Conservation (phyloP, 2,329 filamentous ascomycete species). For the Aspergillus quadrilineatus region DNA sequence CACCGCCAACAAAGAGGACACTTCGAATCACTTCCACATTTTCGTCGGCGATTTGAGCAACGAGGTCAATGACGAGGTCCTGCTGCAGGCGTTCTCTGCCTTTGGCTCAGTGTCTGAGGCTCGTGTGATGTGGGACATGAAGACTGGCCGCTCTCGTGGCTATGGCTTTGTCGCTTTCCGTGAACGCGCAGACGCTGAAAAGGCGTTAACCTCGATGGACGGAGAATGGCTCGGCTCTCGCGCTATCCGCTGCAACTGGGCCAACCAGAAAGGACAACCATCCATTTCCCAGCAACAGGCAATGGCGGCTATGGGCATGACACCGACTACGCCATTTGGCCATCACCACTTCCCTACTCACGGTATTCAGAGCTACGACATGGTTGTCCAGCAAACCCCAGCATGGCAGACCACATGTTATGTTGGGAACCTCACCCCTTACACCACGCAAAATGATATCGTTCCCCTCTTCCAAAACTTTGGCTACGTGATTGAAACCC, state of each 20-base stretch:
- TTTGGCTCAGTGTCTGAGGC: slow-evolving; percentile 96
- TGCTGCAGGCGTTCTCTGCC: slow-evolving; percentile 89
- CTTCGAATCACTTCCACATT: slow-evolving; percentile 97
- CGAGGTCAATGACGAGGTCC: slow-evolving; percentile 95
- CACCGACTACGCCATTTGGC: slow-evolving; percentile 90
- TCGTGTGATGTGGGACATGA: slow-evolving; percentile 99
- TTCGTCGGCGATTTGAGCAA: slow-evolving; percentile 98
- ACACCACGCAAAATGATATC: slow-evolving; percentile 93
- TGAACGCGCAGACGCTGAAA: slow-evolving; percentile 89
- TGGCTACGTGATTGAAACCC: slow-evolving; percentile 93
- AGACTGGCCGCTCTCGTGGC: slow-evolving; percentile 93
- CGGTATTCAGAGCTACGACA: slow-evolving; percentile 94
- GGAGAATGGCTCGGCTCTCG: slow-evolving; percentile 98
- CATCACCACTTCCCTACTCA: slow-evolving; percentile 98
- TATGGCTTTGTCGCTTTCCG: slow-evolving; percentile 98
- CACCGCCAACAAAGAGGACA: slow-evolving; percentile 91
- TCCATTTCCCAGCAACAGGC: slow-evolving; percentile 97
- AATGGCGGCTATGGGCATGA: slow-evolving; percentile 97
- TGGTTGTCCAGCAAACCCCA: slow-evolving; percentile 92
- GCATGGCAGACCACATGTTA: slow-evolving; percentile 99
- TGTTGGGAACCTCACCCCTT: slow-evolving; percentile 94
- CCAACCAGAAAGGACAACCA: slow-evolving; percentile 99
- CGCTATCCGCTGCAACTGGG: slow-evolving; percentile 99
- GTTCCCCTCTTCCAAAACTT: slow-evolving; percentile 99
- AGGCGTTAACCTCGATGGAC: slow-evolving; percentile 95